Evolutionary conservation across 2,329 filamentous ascomycete species (phyloP), one percentile per base, ranked within the genome.

Genomic region (Aspergillus vadensis): DNA sequence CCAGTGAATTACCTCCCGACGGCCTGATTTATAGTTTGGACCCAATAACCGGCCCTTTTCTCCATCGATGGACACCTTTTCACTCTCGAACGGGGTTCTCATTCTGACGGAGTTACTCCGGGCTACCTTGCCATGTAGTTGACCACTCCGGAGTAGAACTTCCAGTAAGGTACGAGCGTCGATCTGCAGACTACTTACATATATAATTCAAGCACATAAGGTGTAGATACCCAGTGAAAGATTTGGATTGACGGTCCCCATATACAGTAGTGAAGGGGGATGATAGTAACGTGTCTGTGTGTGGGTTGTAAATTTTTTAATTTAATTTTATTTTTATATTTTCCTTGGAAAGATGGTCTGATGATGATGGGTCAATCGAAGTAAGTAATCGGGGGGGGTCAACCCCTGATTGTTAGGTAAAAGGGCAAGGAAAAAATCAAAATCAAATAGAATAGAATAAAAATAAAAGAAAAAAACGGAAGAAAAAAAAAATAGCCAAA

Each of bases 21-120:
- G 47, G 47, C 47, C 25, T 30, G 23, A 17, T 44, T 49, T 55
- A 55, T 55, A 55, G 38, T 55, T 55, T 44, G 52, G 52, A 55
- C 52, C 52, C 43, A 55, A 55, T 47, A 21, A 47, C 39, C 39
- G 19, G 52, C 9, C 52, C 38, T 48, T 23, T 48, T 27, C 44
- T 23, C 44, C 44, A 48, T 48, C 44, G 19, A 54, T 54, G 51
- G 51, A 19, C 52, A 30, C 23, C 52, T 55, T 55, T 41, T 36
- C 32, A 36, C 32, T 14, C 32, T 36, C n/a, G 30, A 41, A 32
- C 23, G 52, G 41, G 32, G 10, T 41, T 55, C 44, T 44, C 39
- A 55, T 44, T 25, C 39, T 55, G 52, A 55, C 52, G 52, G 38
- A 55, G 52, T 32, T 21, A 55, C 38, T 44, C 52, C 52, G 52